Evolutionary conservation across 805 yeast genomes (phyloP).

Genomic region (Metschnikowia cerradonensis): DNA sequence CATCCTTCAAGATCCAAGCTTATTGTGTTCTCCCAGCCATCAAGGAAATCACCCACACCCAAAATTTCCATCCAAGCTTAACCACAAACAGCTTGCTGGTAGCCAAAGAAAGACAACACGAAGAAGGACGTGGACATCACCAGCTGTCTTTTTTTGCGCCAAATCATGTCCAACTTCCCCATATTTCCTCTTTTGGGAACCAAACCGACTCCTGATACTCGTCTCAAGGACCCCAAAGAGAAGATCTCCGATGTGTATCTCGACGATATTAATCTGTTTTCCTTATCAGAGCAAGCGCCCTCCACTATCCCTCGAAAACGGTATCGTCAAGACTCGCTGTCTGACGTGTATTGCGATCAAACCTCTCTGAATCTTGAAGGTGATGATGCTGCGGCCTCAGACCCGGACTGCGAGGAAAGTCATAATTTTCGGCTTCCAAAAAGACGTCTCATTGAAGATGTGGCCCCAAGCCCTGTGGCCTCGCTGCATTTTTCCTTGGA

Average conservation of each 20-base stretch:
- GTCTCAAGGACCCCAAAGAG: constrained; percentile 26
- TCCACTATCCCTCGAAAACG: constrained; percentile 19
- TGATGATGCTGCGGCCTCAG: background rate
- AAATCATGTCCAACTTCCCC: background rate
- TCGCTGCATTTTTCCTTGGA: background rate
- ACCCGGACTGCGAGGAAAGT: background rate
- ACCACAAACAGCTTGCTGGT: background rate
- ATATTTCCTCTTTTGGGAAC: constrained; percentile 30
- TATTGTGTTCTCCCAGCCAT: background rate
- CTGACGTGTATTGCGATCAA: constrained; percentile 14
- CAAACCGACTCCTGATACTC: constrained; percentile 30
- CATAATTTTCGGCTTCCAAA: constrained; percentile 28
- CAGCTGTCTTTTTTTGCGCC: background rate
- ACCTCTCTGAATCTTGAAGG: constrained; percentile 17
- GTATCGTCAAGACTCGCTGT: constrained; percentile 20
- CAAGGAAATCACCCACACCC: background rate
- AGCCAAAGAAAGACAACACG: background rate
- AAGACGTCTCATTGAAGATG: constrained; percentile 26
- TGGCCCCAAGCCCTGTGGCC: background rate
- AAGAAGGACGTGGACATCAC: background rate
- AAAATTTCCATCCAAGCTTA: background rate
- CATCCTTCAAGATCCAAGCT: background rate
- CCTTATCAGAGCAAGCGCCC: constrained; percentile 14
- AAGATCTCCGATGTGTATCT: constrained; percentile 32
- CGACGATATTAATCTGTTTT: constrained; percentile 25